phyloP scores from a whole-genome alignment of 2,329 filamentous ascomycete genomes.

The Aspergillus jensenii region DNA sequence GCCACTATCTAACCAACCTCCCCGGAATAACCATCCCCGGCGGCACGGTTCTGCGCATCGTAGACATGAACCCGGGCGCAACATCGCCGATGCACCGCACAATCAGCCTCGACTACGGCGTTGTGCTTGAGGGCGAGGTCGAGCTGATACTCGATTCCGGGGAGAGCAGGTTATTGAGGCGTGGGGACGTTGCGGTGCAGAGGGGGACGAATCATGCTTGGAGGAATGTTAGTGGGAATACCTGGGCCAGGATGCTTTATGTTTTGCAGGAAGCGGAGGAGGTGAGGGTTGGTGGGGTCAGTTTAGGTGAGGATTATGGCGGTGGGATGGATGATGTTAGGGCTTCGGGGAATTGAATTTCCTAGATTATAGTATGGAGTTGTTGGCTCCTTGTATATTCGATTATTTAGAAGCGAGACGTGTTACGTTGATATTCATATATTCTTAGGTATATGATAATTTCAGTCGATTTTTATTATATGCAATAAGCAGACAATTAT shows the following conservation, averaged over 20 bases:
- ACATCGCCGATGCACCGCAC: constrained; percentile 52
- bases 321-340: too few relatives aligned
- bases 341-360: too few relatives aligned
- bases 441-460: too few relatives aligned
- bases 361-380: too few relatives aligned
- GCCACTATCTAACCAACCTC: constrained; percentile 42
- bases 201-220: constrained; percentile 12
- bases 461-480: too few relatives aligned
- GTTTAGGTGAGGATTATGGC: constrained; percentile 25
- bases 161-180: background rate
- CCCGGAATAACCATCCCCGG: constrained; percentile 52
- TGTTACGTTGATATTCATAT: too few relatives aligned
- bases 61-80: constrained; percentile 47
- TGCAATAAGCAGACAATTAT: too few relatives aligned
- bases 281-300: constrained; percentile 23
- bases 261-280: constrained; percentile 25
- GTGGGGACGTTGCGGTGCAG: constrained; percentile 11
- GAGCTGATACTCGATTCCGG: constrained; percentile 7
- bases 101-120: constrained; percentile 52
- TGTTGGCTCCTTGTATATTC: too few relatives aligned
- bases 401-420: too few relatives aligned
- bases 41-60: constrained; percentile 41
- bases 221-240: constrained; percentile 12
- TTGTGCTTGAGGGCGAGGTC: constrained; percentile 7
- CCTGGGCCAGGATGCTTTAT: constrained; percentile 24